Conservation (phyloP, 2,329 filamentous ascomycete genomes). For the Annulohypoxylon truncatum region DNA sequence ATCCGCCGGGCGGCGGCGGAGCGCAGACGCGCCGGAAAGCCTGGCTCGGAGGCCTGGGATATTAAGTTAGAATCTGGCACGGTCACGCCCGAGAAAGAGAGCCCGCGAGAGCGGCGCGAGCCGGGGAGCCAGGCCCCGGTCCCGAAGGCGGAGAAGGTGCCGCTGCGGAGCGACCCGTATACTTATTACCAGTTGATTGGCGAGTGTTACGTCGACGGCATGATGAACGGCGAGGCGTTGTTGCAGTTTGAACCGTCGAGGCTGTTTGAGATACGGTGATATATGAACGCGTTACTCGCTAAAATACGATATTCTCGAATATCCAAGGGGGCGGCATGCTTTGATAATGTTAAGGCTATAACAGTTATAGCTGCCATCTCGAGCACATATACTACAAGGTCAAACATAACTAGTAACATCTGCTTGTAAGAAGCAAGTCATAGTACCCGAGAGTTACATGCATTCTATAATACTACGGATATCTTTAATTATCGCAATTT, state of each 20-base stretch:
- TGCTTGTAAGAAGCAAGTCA: too few relatives aligned
- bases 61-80: background rate
- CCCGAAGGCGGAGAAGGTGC: background rate
- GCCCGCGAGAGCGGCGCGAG: background rate
- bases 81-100: background rate
- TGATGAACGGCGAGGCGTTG: conserved; percentile 31
- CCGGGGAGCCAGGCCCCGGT: background rate
- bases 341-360: too few relatives aligned
- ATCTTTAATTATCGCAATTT: too few relatives aligned
- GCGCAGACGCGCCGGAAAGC: background rate
- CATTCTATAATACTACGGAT: too few relatives aligned
- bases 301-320: too few relatives aligned
- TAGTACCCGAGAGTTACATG: too few relatives aligned
- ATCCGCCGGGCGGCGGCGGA: background rate
- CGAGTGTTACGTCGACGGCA: conserved; percentile 30
- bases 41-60: background rate
- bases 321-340: too few relatives aligned
- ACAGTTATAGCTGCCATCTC: too few relatives aligned
- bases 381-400: too few relatives aligned
- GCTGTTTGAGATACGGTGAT: conserved; percentile 24
- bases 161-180: conserved; percentile 6
- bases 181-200: conserved; percentile 26
- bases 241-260: background rate
- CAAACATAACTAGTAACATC: too few relatives aligned
- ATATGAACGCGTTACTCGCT: background rate